Conservation (phyloP, 192 early-diverging fungal species). For the Umbelopsis isabellina region DNA sequence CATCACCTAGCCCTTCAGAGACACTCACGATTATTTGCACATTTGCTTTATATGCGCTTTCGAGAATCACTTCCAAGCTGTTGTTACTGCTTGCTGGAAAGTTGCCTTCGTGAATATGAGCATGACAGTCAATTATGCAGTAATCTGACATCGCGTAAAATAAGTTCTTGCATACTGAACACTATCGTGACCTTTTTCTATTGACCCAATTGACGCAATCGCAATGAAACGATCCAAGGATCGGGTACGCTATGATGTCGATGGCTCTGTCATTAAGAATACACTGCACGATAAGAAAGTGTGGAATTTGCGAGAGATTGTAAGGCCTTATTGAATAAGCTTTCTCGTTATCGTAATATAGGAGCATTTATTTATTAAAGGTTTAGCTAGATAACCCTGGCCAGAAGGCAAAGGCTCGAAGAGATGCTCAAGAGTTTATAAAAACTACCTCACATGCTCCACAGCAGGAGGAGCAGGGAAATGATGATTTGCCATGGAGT, state of each 20-base stretch:
- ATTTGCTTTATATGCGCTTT: slow-evolving; percentile 43
- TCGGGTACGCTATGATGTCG: slow-evolving; percentile 19
- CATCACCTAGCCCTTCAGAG: slow-evolving; percentile 55
- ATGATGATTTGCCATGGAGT: slow-evolving; percentile 25
- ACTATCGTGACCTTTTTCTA: not conserved
- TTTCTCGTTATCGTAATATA: not conserved
- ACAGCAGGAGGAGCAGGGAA: not conserved
- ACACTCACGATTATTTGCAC: slow-evolving; percentile 51
- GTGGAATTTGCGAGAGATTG: slow-evolving; percentile 42
- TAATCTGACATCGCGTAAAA: not conserved
- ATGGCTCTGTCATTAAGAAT: not conserved
- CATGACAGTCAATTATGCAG: slow-evolving; percentile 57
- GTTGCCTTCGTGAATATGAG: slow-evolving; percentile 50
- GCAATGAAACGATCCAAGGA: not conserved
- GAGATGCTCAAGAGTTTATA: slow-evolving; percentile 34
- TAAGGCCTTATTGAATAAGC: slow-evolving; percentile 7
- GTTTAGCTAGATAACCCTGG: slow-evolving; percentile 29
- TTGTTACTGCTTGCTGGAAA: slow-evolving; percentile 29
- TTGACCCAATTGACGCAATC: not conserved
- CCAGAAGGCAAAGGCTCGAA: slow-evolving; percentile 14
- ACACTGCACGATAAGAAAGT: slow-evolving; percentile 5
- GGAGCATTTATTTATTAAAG: too few relatives aligned
- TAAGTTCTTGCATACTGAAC: not conserved
- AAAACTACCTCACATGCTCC: slow-evolving; percentile 19
- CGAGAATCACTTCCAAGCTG: slow-evolving; percentile 33